Percentiles rank a stretch among this genome's conserved stretches.
phyloP scores from a whole-genome alignment of 805 yeast genomes.

The Saccharomycopsis sp. region DNA sequence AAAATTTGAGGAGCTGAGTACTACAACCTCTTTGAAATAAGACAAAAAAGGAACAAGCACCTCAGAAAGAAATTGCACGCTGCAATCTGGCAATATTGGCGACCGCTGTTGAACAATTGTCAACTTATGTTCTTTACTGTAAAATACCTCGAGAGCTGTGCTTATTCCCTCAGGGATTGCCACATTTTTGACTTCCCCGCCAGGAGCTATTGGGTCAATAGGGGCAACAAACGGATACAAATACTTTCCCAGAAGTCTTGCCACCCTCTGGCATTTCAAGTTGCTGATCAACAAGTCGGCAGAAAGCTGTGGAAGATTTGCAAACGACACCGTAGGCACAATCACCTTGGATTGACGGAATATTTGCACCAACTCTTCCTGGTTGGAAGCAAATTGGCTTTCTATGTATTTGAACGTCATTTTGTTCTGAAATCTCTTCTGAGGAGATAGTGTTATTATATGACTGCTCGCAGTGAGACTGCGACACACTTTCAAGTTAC shows the following conservation, averaged over 20 bases:
- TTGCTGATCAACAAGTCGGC: conserved; percentile 67
- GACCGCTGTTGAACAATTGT: conserved; percentile 76
- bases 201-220: conserved; percentile 39
- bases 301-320: conserved; percentile 83
- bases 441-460: too few species aligned
- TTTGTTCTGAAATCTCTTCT: background rate
- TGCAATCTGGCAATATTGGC: conserved; percentile 68
- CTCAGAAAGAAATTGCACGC: conserved; percentile 43
- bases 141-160: conserved; percentile 62
- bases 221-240: conserved; percentile 85
- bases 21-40: conserved; percentile 40
- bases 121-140: conserved; percentile 33
- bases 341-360: conserved; percentile 40
- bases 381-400: background rate
- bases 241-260: conserved; percentile 49
- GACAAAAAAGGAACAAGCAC: conserved; percentile 44
- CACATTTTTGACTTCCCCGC: background rate
- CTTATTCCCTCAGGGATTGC: conserved; percentile 34
- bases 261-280: conserved; percentile 44
- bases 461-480: too few species aligned
- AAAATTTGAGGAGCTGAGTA: conserved; percentile 50
- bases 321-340: conserved; percentile 77
- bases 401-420: background rate
- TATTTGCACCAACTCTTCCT: background rate
- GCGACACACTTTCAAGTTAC: too few species aligned